phyloP scores from a whole-genome alignment of 257 asterid species.

The Scutellaria galericulata region DNA sequence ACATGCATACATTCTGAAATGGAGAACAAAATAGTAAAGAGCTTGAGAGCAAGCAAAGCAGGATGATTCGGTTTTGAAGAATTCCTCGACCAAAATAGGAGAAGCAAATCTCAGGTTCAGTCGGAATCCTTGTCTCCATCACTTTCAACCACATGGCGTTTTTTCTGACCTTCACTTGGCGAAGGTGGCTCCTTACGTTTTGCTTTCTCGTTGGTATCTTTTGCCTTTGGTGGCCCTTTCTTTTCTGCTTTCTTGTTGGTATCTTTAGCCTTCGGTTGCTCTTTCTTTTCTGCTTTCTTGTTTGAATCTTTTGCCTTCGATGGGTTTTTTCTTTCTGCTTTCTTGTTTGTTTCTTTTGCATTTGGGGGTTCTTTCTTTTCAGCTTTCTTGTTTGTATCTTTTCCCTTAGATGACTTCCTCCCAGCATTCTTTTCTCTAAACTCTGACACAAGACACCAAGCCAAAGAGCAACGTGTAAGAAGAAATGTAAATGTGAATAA shows the following conservation, averaged over 20 bases:
- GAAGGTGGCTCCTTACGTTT: slow-evolving; percentile 54
- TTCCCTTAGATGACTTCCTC: slow-evolving; percentile 49
- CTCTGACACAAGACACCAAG: slow-evolving; percentile 47
- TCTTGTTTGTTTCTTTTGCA: slow-evolving; percentile 44
- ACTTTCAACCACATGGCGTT: slow-evolving; percentile 45
- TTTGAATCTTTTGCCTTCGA: slow-evolving; percentile 28
- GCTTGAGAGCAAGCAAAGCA: too few relatives aligned
- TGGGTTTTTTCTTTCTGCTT: neutral
- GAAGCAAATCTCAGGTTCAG: slow-evolving; percentile 30
- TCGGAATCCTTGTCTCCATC: slow-evolving; percentile 38
- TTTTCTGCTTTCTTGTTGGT: slow-evolving; percentile 43
- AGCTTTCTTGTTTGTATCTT: slow-evolving; percentile 49
- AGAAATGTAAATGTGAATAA: neutral
- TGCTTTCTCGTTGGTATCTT: slow-evolving; percentile 46
- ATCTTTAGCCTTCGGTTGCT: slow-evolving; percentile 44
- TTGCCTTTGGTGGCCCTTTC: slow-evolving; percentile 52
- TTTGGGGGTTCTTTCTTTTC: slow-evolving; percentile 30
- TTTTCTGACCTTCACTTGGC: slow-evolving; percentile 36
- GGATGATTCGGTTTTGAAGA: too few relatives aligned
- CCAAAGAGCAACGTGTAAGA: neutral
- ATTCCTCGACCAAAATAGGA: slow-evolving; percentile 7
- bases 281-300: slow-evolving; percentile 36
- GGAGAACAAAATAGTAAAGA: neutral
- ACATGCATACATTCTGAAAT: slow-evolving; percentile 2
- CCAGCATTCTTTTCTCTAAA: slow-evolving; percentile 68